phyloP scores from a whole-genome alignment of 352 stramenopile species.

The Globisporangium lucens region DNA sequence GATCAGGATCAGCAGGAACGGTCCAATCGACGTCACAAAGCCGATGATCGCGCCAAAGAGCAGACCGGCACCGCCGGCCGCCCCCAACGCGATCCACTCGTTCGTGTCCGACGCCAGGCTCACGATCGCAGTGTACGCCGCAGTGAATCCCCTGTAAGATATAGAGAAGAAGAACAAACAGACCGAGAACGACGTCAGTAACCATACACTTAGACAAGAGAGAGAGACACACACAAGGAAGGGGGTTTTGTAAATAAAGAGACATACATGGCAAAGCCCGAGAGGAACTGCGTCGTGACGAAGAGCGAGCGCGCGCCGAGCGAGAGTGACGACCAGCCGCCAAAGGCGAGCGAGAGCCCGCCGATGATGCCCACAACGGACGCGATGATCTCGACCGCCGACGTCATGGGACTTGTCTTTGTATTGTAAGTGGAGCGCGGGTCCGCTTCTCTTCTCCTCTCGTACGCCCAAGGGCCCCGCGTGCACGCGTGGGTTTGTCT shows the following conservation, averaged over 20 bases:
- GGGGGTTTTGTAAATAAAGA: not conserved
- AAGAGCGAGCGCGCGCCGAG: constrained; percentile 84
- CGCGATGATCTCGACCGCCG: constrained; percentile 63
- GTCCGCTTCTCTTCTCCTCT: constrained; percentile 6
- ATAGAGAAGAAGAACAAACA: constrained; percentile 5
- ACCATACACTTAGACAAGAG: not conserved
- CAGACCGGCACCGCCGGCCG: constrained; percentile 59
- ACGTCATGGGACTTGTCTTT: constrained; percentile 13
- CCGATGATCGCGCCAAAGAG: constrained; percentile 60
- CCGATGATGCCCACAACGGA: constrained; percentile 75
- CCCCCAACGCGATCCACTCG: constrained; percentile 69
- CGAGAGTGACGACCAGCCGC: constrained; percentile 82
- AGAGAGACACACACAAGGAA: not conserved
- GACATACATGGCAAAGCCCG: constrained; percentile 80
- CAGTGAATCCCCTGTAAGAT: constrained; percentile 54
- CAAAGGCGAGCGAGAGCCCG: constrained; percentile 81
- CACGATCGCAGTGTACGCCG: constrained; percentile 63
- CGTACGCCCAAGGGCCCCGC: not conserved
- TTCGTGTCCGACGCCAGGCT: constrained; percentile 59
- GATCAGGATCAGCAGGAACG: constrained; percentile 62
- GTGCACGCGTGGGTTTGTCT: not conserved
- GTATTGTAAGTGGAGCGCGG: not conserved
- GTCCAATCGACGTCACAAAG: constrained; percentile 73
- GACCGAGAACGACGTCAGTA: constrained; percentile 9
- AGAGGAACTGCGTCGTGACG: constrained; percentile 77